These are phyloP conservation scores for Ustilago trichophora DNA, from an alignment of 1,284 basidiomycete species.

Conservation along the genomic window DNA sequence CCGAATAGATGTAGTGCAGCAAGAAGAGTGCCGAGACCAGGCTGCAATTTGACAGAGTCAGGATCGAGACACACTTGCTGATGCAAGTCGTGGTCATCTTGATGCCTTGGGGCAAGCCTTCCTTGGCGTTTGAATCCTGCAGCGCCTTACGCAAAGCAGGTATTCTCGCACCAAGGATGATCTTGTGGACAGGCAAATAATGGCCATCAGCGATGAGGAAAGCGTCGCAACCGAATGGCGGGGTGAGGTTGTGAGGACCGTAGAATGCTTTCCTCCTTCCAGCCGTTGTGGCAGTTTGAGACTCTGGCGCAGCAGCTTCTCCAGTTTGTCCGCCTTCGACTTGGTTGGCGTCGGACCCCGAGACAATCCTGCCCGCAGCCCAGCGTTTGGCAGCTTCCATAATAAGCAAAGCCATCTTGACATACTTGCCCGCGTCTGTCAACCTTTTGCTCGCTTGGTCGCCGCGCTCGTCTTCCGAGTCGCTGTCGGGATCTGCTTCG, in stretches of 20 bases:
- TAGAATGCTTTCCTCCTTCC: slow-evolving; percentile 32
- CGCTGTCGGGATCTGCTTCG: slow-evolving; percentile 65
- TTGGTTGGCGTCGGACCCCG: slow-evolving; percentile 48
- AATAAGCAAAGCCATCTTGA: slow-evolving; percentile 64
- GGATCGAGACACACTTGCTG: slow-evolving; percentile 25
- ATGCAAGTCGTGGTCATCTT: slow-evolving; percentile 11
- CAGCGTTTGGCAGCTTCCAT: slow-evolving; percentile 69
- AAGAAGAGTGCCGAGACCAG: slow-evolving; percentile 79
- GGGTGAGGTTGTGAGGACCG: slow-evolving; percentile 42
- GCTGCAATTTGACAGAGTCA: slow-evolving; percentile 69
- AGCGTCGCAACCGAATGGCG: slow-evolving; percentile 73
- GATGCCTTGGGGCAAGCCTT: slow-evolving; percentile 18
- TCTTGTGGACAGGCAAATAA: slow-evolving; percentile 75
- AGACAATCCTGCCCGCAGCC: slow-evolving; percentile 61
- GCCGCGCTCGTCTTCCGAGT: slow-evolving; percentile 56
- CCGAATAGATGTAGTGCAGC: slow-evolving; percentile 86
- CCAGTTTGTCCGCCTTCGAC: background rate
- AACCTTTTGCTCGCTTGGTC: background rate
- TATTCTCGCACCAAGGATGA: slow-evolving; percentile 75
- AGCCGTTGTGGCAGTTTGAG: background rate
- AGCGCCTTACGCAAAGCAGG: slow-evolving; percentile 68
- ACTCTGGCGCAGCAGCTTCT: background rate
- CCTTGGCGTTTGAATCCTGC: slow-evolving; percentile 14
- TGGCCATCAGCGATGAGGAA: slow-evolving; percentile 69
- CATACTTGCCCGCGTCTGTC: slow-evolving; percentile 24